Evolutionary conservation across 345 rosid genomes (phyloP).

Genomic region (Citrus medica): DNA sequence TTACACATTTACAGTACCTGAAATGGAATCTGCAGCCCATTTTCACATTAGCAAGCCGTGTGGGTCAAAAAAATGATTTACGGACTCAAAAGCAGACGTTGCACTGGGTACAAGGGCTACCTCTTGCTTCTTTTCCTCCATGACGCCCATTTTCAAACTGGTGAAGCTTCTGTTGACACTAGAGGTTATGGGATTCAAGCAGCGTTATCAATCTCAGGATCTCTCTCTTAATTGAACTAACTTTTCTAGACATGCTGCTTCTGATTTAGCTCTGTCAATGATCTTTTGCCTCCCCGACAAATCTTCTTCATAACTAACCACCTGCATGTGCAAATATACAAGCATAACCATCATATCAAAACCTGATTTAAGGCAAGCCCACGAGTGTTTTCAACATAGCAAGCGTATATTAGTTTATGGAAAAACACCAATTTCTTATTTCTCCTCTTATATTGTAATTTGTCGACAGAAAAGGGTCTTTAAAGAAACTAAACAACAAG

Average conservation of each 20-base stretch:
- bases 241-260: constrained; percentile 51
- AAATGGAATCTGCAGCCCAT: not conserved
- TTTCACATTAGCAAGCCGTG: not conserved
- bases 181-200: not conserved
- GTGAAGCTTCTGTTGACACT: not conserved
- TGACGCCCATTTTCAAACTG: not conserved
- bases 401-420: not conserved
- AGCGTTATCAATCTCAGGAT: not conserved
- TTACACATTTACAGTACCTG: not conserved
- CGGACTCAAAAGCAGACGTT: not conserved
- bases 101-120: not conserved
- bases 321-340: constrained; percentile 43
- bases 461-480: not conserved
- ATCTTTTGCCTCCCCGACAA: constrained; percentile 94
- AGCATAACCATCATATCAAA: not conserved
- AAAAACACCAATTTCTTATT: not conserved
- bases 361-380: not conserved
- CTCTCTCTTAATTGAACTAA: not conserved
- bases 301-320: constrained; percentile 92
- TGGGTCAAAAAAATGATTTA: not conserved
- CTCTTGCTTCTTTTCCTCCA: not conserved
- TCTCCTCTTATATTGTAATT: not conserved
- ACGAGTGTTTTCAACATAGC: not conserved
- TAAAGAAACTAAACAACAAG: not conserved
- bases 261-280: constrained; percentile 88